Conservation (phyloP, 2,329 filamentous ascomycete species). For the Fusarium incarnatum region DNA sequence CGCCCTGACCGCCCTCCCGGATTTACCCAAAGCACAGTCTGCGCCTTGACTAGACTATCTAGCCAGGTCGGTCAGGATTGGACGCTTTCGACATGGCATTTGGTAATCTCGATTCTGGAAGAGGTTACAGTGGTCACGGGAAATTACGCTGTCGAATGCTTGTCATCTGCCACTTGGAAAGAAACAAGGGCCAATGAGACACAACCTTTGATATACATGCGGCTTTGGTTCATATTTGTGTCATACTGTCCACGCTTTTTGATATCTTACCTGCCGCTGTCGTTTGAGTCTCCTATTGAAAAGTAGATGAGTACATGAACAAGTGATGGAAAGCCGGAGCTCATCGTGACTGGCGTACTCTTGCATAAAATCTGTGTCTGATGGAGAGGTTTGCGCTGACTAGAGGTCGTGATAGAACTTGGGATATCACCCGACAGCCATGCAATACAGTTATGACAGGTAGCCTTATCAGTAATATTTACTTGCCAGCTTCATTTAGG, state of each 20-base stretch:
- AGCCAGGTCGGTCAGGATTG: not conserved
- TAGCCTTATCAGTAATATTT: not conserved
- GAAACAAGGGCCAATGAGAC: not conserved
- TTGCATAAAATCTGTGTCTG: not conserved
- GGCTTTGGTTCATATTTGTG: not conserved
- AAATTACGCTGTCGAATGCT: slow-evolving; percentile 29
- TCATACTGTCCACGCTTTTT: not conserved
- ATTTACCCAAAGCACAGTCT: slow-evolving; percentile 26
- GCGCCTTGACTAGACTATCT: not conserved
- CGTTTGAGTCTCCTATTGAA: not conserved
- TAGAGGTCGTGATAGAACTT: not conserved
- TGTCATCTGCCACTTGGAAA: not conserved
- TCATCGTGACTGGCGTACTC: not conserved
- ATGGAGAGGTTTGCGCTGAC: not conserved
- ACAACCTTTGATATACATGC: not conserved
- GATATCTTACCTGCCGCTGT: not conserved
- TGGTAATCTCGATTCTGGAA: slow-evolving; percentile 1
- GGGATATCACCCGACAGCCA: not conserved
- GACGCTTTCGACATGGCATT: not conserved
- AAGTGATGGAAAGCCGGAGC: not conserved
- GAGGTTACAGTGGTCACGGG: slow-evolving; percentile 6
- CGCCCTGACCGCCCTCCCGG: slow-evolving; percentile 40
- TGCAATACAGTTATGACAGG: not conserved
- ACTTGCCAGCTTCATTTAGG: not conserved
- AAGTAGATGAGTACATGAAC: not conserved